Evolutionary conservation across 345 rosid genomes (phyloP).

Genomic region (Eucalyptus sp.): DNA sequence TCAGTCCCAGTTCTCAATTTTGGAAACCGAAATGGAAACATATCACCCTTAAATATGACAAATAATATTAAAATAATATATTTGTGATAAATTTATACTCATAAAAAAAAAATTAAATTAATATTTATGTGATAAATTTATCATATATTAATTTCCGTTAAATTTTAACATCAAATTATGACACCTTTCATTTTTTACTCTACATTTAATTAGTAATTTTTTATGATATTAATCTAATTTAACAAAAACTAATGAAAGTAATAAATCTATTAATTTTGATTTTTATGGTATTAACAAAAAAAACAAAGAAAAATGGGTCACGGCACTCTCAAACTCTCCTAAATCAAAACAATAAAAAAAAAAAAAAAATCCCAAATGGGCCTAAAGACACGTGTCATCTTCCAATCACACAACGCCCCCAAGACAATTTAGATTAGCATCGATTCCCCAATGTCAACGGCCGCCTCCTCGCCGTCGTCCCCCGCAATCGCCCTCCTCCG

Average conservation of each 20-base stretch:
- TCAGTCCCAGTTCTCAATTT: rapidly evolving
- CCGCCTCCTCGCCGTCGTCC: constrained; percentile 29
- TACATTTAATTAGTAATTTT: rapidly evolving
- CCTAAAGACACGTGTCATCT: not conserved
- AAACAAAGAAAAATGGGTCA: not conserved
- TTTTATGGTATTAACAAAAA: not conserved
- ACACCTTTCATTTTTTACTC: too few species aligned
- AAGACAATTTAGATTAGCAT: not conserved
- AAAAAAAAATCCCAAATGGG: not conserved
- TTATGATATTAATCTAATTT: too few species aligned
- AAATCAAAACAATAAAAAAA: not conserved
- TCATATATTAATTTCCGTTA: rapidly evolving
- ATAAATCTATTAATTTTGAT: too few species aligned
- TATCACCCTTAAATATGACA: too few species aligned
- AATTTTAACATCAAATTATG: rapidly evolving
- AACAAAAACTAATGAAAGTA: too few species aligned
- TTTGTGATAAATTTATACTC: rapidly evolving
- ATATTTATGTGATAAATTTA: too few species aligned
- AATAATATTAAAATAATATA: rapidly evolving
- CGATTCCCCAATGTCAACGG: constrained; percentile 32
- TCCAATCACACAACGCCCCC: not conserved
- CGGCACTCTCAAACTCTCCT: not conserved
- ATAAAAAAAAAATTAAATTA: too few species aligned
- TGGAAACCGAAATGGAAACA: rapidly evolving
- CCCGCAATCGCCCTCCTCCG: constrained; percentile 4